Base-by-base conservation (phyloP, 2,329 filamentous ascomycete genomes). In the Trichoderma sp. region DNA sequence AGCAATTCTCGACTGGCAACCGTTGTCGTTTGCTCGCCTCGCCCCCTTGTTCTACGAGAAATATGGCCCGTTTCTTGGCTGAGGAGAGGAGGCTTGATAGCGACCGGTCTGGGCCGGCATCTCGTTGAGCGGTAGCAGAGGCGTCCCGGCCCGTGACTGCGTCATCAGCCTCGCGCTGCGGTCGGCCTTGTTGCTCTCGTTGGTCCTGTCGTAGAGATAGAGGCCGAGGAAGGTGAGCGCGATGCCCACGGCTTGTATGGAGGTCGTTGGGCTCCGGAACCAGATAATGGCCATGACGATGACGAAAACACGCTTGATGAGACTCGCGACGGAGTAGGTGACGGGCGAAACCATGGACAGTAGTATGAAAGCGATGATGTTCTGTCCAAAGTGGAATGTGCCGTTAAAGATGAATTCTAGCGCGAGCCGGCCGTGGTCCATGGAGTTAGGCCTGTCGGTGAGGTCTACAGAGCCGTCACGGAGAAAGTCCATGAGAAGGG, bases 361-460 rank as follows among this genome's bases (percentile, higher is more conserved):
- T 6, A 99, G 83, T 24, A 97, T 83, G 74, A 99, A 99, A 0
- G 95, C 95, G 63, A 99, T 85, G 61, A 99, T 96, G 74, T 96
- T 97, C 74, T 99, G 95, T 17, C 88, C 91, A 76, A 98, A 99
- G 78, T 99, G 95, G 74, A 96, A 97, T 4, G 92, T 89, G 63
- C 95, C 95, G 76, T 99, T 99, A 83, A 99, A 98, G 59, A 98
- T 76, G 75, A 96, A 98, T 74, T 99, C 95, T n/a, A 96, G 73
- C 0, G 83, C 80, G 51, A 90, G 76, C 2, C 91, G 87, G 28
- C 90, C 92, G 66, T 93, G 89, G 69, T 91, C 90, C 71, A 91
- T 89, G 14, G 90, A 87, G 30, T 93, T 83, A 41, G 89, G 87
- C 26, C 78, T 79, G 48, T 80, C 75, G 56, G 76, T 81, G 50